Evolutionary conservation across 352 stramenopile genomes (phyloP).

Genomic region (Phytophthora tubulina): DNA sequence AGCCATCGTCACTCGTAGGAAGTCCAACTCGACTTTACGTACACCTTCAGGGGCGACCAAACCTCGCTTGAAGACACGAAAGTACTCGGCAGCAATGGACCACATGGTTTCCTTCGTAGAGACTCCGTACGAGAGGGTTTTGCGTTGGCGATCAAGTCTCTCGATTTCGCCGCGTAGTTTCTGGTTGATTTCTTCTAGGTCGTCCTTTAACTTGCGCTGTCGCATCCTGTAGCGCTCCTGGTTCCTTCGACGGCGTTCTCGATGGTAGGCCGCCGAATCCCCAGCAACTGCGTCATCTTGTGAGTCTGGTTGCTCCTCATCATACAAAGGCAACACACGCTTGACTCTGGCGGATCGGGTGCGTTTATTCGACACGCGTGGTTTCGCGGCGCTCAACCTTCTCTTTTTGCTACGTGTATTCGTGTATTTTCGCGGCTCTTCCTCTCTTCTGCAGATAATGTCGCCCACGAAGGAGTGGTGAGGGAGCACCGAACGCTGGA

Average conservation of each 20-base stretch:
- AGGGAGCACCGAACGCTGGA: too few species aligned
- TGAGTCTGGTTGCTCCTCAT: too few species aligned
- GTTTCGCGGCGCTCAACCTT: too few species aligned
- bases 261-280: neutral
- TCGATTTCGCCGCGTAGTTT: slow-evolving; percentile 4
- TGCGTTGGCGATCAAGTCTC: neutral
- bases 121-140: neutral
- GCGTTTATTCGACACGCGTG: too few species aligned
- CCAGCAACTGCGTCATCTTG: neutral
- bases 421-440: too few species aligned
- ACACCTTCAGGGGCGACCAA: neutral
- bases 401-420: too few species aligned
- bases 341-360: too few species aligned
- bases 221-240: neutral
- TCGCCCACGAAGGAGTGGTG: too few species aligned
- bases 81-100: neutral
- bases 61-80: slow-evolving; percentile 8
- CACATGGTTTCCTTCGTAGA: slow-evolving; percentile 6
- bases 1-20: slow-evolving; percentile 1
- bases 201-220: neutral
- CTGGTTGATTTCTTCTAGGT: neutral
- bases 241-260: neutral
- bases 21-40: neutral
- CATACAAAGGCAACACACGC: too few species aligned
- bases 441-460: too few species aligned